phyloP scores from a whole-genome alignment of 2,329 filamentous ascomycete genomes.

The Aspergillus sp. region DNA sequence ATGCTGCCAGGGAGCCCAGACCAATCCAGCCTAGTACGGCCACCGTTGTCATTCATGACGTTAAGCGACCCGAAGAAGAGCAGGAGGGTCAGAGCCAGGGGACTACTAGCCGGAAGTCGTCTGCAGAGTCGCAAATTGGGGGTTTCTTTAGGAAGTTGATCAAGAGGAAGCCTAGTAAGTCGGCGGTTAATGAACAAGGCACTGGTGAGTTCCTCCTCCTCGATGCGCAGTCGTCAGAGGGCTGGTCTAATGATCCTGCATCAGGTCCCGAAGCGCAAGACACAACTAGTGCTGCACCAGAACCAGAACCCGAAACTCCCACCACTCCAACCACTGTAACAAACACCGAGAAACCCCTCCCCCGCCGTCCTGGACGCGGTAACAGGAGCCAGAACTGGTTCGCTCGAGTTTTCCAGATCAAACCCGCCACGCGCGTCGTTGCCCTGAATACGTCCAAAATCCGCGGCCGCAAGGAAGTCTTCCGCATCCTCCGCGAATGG shows the following conservation, averaged over 20 bases:
- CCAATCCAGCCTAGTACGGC: slow-evolving; percentile 18
- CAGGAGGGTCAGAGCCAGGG: background rate
- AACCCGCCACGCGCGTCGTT: slow-evolving; percentile 66
- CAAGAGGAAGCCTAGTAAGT: slow-evolving; percentile 39
- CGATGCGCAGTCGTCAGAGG: background rate
- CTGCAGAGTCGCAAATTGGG: slow-evolving; percentile 26
- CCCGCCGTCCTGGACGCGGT: slow-evolving; percentile 7
- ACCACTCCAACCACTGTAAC: slow-evolving; percentile 6
- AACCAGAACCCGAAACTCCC: slow-evolving; percentile 5
- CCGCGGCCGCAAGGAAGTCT: slow-evolving; percentile 69
- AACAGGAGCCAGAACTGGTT: slow-evolving; percentile 69
- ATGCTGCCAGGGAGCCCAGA: slow-evolving; percentile 15
- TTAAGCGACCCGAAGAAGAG: slow-evolving; percentile 3
- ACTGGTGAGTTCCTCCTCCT: slow-evolving; percentile 28
- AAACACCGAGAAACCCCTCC: slow-evolving; percentile 7
- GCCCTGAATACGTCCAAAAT: slow-evolving; percentile 66
- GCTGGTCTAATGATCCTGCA: too few relatives aligned
- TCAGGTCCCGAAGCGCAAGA: too few relatives aligned
- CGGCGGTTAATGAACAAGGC: slow-evolving; percentile 17
- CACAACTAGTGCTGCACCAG: background rate
- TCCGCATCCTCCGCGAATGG: slow-evolving; percentile 70
- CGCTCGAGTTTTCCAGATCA: slow-evolving; percentile 78
- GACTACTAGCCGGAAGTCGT: slow-evolving; percentile 12
- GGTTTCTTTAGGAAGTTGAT: slow-evolving; percentile 48
- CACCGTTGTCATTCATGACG: slow-evolving; percentile 20